A percentile compares a stretch with the other conserved stretches of the same genome.
Evolutionary conservation across 441 rosid genomes (phyloP).

Genomic region (Bruguiera hainesii): DNA sequence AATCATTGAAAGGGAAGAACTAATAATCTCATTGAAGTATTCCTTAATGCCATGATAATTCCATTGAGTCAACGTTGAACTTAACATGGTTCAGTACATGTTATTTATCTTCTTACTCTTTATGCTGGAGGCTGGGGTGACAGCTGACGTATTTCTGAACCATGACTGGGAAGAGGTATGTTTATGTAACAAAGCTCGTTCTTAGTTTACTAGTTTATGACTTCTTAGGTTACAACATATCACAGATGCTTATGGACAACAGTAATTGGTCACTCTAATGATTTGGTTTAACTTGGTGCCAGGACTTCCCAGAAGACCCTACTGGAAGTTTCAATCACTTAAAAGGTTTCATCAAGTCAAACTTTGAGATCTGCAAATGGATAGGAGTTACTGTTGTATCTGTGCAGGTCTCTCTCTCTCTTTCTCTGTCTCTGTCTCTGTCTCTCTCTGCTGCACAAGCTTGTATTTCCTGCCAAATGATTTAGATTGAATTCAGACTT

Average conservation of each 20-base stretch:
- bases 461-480: not conserved
- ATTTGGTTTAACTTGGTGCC: constrained; percentile 23
- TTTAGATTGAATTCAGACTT: not conserved
- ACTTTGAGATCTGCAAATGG: constrained; percentile 80
- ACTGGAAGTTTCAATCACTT: constrained; percentile 61
- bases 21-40: not conserved
- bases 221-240: constrained; percentile 7
- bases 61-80: constrained; percentile 17
- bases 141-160: constrained; percentile 69
- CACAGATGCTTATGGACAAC: not conserved
- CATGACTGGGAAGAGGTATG: constrained; percentile 79
- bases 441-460: not conserved
- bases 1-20: too few species aligned
- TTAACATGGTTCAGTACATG: constrained; percentile 63
- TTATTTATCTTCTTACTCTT: constrained; percentile 56
- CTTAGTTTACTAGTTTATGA: not conserved
- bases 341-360: constrained; percentile 55
- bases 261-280: not conserved
- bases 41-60: not conserved
- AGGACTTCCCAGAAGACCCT: constrained; percentile 88
- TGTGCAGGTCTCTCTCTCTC: constrained; percentile 51
- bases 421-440: not conserved
- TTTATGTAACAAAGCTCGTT: not conserved
- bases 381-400: constrained; percentile 66
- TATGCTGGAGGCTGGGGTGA: constrained; percentile 77